Percentiles rank a stretch among this genome's conserved stretches.
These are phyloP conservation scores for Ettlia oleoabundans DNA, from an alignment of 139 green algal genomes.

Conservation along the genomic window DNA sequence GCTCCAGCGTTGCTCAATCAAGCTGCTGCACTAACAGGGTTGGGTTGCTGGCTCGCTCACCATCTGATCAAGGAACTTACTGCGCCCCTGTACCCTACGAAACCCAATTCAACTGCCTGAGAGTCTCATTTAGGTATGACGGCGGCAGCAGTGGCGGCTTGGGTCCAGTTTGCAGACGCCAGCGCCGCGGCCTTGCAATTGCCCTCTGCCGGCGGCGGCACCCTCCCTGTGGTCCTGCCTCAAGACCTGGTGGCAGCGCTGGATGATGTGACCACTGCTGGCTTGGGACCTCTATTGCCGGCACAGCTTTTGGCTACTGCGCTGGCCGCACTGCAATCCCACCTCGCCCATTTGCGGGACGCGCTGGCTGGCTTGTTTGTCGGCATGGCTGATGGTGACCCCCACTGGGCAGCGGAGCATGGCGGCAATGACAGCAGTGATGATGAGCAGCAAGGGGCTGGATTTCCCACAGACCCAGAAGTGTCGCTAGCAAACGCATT, in stretches of 20 bases:
- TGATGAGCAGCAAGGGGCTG: neutral
- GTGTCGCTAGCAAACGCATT: neutral
- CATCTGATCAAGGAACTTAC: neutral
- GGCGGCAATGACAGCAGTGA: neutral
- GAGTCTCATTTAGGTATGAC: neutral
- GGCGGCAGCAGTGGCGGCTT: neutral
- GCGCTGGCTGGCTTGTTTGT: neutral
- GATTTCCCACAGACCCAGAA: neutral
- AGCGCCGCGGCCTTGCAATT: neutral
- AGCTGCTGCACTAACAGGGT: no score
- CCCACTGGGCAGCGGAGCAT: neutral
- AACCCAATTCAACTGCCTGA: neutral
- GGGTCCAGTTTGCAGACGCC: slow-evolving; percentile 13
- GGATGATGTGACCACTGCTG: neutral
- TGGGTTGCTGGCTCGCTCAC: no score
- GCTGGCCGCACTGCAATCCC: neutral
- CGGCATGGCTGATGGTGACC: neutral
- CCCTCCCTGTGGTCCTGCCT: neutral
- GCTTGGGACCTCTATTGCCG: neutral
- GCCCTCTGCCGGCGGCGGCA: neutral
- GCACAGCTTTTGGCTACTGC: slow-evolving; percentile 2
- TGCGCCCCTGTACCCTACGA: neutral
- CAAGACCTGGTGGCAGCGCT: neutral
- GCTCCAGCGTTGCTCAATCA: no score
- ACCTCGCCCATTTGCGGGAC: neutral